Base-by-base conservation (phyloP, 1,139 yeast species). In the Candida sojae region DNA sequence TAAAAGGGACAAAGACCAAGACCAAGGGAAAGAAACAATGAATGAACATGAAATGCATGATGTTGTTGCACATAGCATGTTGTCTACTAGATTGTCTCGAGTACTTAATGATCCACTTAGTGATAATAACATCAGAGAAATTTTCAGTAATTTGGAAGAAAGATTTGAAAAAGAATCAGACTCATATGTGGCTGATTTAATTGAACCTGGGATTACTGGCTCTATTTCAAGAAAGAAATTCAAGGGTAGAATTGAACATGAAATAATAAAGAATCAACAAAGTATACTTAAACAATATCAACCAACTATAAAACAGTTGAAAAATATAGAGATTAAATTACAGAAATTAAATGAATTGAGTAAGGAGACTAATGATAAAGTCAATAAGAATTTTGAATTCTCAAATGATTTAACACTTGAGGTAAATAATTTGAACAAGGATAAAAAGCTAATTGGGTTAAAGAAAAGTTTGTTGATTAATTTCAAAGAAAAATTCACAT, bases 191-290 rank as follows among this genome's bases (percentile, higher is more conserved):
- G 65, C 35, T 50, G 59, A 71, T 34, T 61, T 84, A 41, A 75
- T 81, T 9, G 77, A 78, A 39, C 75, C 87, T 0, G 85, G 82
- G 8, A 64, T 81, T 29, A 57, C 73, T n/a, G 89, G 90, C 0
- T 74, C 83, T 2, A 70, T 82, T 35, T 67, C 82, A 3, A 67
- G 77, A 83, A 64, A 87, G 55, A 77, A 82, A 43, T 69, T 90
- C 48, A 74, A 90, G 47, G 83, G 90, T 41, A 82, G 80, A 45
- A 73, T 90, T 12, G 96, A 90, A 58, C 74, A 75, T n/a, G 91
- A 88, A 49, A 70, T 89, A 39, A 70, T 90, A 48, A 81, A 78
- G 53, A 81, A 81, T 47, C 89, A 88, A 56, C 70, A 81, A 4
- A 59, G 66, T 12, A 73, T 83, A 0, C 69, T 91, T 47, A 82